Evolutionary conservation across 2,329 filamentous ascomycete species (phyloP), one percentile per base, ranked within the genome.

Genomic region (Colletotrichum eleusines): DNA sequence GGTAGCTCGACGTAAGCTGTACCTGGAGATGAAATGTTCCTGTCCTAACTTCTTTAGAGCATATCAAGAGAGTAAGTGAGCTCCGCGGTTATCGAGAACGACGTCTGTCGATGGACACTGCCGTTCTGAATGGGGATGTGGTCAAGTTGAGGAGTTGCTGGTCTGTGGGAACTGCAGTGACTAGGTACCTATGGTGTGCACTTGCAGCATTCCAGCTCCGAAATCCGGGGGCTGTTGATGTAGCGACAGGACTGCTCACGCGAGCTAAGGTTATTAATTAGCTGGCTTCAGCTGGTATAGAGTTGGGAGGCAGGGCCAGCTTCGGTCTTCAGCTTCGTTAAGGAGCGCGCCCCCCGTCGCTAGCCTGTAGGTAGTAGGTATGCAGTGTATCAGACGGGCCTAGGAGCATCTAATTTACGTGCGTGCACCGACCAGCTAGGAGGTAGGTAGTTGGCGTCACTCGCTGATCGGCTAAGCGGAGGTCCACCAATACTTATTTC

Each of bases 401-500:
- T 7, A 28, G 26, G 26, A 31, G 55, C 38, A 28, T 62, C 23
- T 12, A 44, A 54, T 42, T 42, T 42, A 53, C 35, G 26, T 31
- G 48, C 18, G 46, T 28, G 60, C 60, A 63, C 48, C 54, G 60
- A 35, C 48, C 60, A 63, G 44, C n/a, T 12, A 8, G 4, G 12
- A 63, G 60, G 18, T 42, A 42, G 20, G 26, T 38, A 23, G 28
- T 50, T 46, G 8, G 33, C 48, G 46, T 40, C 20, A 31, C 33
- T 35, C 26, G 42, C 35, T 26, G 46, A 48, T 54, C 48, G 64
- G 64, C 35, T 63, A 63, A 46, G 64, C 58, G 11, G 48, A 55
- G 50, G 58, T 31, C 58, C 66, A 58, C 53, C 20, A 46, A 44
- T 59, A 65, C 66, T 40, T 42, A 35, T n/a, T 53, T 44, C 44